These are phyloP conservation scores for Camellia oleifera DNA, from an alignment of 179 eudicot genomes.

Conservation along the genomic window DNA sequence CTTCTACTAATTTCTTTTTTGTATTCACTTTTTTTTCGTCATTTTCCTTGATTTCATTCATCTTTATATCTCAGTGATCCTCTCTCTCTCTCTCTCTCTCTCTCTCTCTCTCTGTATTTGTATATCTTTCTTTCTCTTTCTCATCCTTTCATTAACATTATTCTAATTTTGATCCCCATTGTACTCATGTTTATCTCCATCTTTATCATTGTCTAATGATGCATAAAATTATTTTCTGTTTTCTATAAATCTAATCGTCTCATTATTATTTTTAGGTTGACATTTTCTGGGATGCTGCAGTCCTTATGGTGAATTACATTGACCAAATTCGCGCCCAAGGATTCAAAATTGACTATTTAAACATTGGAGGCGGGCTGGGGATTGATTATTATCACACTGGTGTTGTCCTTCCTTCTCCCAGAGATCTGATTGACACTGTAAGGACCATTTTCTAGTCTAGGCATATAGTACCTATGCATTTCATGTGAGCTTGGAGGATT, in stretches of 20 bases:
- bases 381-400: constrained; percentile 90
- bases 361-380: constrained; percentile 98
- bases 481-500: neutral
- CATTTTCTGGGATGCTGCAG: constrained; percentile 94
- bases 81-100: neutral
- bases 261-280: constrained; percentile 55
- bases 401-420: constrained; percentile 86
- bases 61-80: neutral
- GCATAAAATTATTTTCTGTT: neutral
- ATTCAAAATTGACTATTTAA: constrained; percentile 77
- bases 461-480: neutral
- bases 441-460: constrained; percentile 19
- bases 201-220: neutral
- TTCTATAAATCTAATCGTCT: neutral
- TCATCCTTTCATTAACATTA: neutral
- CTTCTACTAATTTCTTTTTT: neutral
- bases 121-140: neutral
- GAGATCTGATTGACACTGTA: constrained; percentile 89
- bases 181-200: neutral
- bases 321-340: constrained; percentile 90
- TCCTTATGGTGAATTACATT: constrained; percentile 83
- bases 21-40: neutral
- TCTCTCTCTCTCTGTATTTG: neutral
- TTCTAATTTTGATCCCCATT: neutral
- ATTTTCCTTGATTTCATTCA: neutral